These are phyloP conservation scores for Collybiopsis luxurians DNA, from an alignment of 768 basidiomycete species.

Conservation along the genomic window DNA sequence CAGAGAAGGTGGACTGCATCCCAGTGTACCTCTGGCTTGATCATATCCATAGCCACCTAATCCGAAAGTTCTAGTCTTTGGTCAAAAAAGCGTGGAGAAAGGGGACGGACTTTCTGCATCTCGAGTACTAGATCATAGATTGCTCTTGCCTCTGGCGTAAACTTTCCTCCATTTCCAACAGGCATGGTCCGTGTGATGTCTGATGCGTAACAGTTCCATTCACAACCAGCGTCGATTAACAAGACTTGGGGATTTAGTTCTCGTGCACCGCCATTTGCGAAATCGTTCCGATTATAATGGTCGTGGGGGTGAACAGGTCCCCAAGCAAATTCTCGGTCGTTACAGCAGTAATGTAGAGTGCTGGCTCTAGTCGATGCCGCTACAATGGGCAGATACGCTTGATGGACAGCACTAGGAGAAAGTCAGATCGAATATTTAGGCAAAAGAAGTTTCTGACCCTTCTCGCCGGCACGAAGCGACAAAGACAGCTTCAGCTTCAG, in stretches of 20 bases:
- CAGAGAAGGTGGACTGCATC: constrained; percentile 82
- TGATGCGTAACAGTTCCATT: constrained; percentile 58
- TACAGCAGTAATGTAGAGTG: constrained; percentile 94
- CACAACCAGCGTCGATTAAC: constrained; percentile 93
- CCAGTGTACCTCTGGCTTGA: constrained; percentile 85
- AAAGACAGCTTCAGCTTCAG: constrained; percentile 92
- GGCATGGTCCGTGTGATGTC: constrained; percentile 81
- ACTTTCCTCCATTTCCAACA: constrained; percentile 91
- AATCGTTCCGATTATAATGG: constrained; percentile 47
- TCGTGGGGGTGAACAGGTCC: constrained; percentile 63
- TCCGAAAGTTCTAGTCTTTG: not conserved
- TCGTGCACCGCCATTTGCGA: constrained; percentile 39
- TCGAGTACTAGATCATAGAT: constrained; percentile 86
- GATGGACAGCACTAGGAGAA: constrained; percentile 63
- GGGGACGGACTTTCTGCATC: constrained; percentile 77
- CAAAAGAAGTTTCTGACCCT: constrained; percentile 51
- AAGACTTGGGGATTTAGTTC: constrained; percentile 66
- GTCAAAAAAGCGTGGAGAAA: constrained; percentile 3
- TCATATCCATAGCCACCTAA: constrained; percentile 65
- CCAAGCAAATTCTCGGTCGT: constrained; percentile 85
- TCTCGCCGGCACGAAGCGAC: constrained; percentile 86
- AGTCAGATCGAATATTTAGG: not conserved
- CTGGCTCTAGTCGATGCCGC: constrained; percentile 85
- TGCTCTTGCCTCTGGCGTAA: constrained; percentile 73
- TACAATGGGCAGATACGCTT: constrained; percentile 92